phyloP scores from a whole-genome alignment of 352 stramenopile species.

The Phytophthora sojae region DNA sequence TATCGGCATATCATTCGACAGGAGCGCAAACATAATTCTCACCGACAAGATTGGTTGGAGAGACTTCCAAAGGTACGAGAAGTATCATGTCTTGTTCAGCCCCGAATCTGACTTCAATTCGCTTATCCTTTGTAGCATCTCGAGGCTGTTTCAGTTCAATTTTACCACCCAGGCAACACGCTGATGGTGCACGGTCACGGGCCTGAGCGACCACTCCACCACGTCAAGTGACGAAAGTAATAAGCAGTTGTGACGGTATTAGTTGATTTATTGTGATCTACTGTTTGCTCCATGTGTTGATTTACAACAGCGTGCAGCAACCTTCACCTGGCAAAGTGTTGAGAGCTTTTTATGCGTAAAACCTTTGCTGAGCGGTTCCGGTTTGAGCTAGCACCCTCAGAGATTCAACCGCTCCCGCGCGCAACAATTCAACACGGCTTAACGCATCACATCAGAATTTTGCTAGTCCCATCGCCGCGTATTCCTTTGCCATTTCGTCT shows the following conservation, averaged over 20 bases:
- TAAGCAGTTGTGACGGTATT: background rate
- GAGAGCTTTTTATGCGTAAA: no score
- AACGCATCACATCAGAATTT: no score
- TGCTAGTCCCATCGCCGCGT: no score
- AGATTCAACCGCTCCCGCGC: no score
- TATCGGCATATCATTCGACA: constrained; percentile 69
- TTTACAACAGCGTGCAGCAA: no score
- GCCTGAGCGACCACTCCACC: constrained; percentile 50
- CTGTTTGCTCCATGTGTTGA: no score
- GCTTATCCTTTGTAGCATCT: constrained; percentile 40
- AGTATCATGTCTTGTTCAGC: background rate
- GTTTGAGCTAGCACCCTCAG: no score
- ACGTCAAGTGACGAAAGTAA: background rate
- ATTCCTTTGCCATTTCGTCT: no score
- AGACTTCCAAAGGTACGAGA: constrained; percentile 62
- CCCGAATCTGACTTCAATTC: background rate
- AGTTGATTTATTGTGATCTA: no score
- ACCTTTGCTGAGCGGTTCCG: no score
- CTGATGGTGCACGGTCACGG: constrained; percentile 67
- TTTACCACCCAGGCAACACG: constrained; percentile 52
- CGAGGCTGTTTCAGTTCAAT: constrained; percentile 37
- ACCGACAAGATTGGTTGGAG: constrained; percentile 56
- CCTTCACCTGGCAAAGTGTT: no score
- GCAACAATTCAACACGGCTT: no score
- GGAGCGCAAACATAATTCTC: constrained; percentile 62